Evolutionary conservation across 129 eudicot genomes (phyloP).

Genomic region (Cynara cardunculus): DNA sequence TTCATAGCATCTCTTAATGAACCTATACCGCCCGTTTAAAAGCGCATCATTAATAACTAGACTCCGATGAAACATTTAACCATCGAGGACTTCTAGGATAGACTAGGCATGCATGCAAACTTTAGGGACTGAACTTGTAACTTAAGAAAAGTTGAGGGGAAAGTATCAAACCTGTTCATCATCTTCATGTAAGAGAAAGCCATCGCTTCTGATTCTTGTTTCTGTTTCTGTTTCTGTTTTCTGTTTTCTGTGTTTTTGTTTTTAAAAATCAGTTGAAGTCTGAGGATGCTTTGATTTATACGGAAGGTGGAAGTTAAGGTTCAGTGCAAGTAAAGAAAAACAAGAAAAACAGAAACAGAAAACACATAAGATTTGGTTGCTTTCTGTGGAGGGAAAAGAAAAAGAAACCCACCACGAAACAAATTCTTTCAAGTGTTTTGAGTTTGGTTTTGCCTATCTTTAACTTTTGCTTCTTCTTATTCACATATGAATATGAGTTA

Average conservation of each 20-base stretch:
- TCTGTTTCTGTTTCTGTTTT: neutral
- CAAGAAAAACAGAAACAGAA: neutral
- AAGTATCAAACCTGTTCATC: conserved; percentile 32
- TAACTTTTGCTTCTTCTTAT: neutral
- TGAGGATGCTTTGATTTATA: conserved; percentile 1
- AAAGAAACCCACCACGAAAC: conserved; percentile 16
- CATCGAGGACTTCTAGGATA: neutral
- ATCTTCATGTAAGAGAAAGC: conserved; percentile 33
- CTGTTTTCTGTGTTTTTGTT: neutral
- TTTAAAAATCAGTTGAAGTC: conserved; percentile 6
- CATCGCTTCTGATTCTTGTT: conserved; percentile 20
- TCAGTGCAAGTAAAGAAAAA: conserved; percentile 17
- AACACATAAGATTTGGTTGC: conserved; percentile 9
- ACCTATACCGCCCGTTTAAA: neutral
- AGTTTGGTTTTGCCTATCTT: neutral
- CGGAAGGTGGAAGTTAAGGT: conserved; percentile 6
- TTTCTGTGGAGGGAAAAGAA: conserved; percentile 12
- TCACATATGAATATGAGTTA: neutral
- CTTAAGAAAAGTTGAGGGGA: neutral
- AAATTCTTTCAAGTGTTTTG: neutral
- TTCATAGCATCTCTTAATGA: neutral
- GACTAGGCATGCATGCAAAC: neutral
- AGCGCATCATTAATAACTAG: neutral
- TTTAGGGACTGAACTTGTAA: neutral
- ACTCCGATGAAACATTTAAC: neutral